These are phyloP conservation scores for Oleoguttula mirabilis DNA, from an alignment of 495 filamentous ascomycete species.

Conservation along the genomic window DNA sequence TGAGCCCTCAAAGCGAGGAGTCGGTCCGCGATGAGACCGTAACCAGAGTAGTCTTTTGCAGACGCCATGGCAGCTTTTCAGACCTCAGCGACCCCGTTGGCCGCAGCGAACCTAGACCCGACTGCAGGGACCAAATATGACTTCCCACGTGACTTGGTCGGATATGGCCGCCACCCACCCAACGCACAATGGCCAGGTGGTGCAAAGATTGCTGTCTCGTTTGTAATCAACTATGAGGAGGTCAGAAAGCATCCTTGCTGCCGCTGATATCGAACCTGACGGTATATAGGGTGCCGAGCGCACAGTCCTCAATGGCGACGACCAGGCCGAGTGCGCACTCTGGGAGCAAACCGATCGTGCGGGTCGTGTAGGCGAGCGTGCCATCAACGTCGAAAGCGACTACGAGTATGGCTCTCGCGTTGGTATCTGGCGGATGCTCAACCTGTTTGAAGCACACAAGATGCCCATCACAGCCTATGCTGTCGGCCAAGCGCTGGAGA, in stretches of 20 bases:
- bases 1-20: background rate
- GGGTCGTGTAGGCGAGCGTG: slow-evolving; percentile 25
- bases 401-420: slow-evolving; percentile 33
- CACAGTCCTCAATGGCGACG: slow-evolving; percentile 28
- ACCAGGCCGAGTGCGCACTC: slow-evolving; percentile 25
- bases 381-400: slow-evolving; percentile 29
- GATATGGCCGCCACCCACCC: slow-evolving; percentile 29
- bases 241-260: slow-evolving; percentile 6
- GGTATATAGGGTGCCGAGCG: slow-evolving; percentile 31
- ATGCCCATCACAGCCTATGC: slow-evolving; percentile 33
- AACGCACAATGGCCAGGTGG: slow-evolving; percentile 32
- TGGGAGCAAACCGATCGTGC: slow-evolving; percentile 28
- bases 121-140: slow-evolving; percentile 20
- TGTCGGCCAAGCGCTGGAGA: slow-evolving; percentile 30
- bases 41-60: background rate
- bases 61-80: slow-evolving; percentile 3
- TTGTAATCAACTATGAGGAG: slow-evolving; percentile 36
- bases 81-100: background rate
- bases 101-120: slow-evolving; percentile 11
- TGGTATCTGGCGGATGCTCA: slow-evolving; percentile 32
- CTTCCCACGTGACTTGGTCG: slow-evolving; percentile 22
- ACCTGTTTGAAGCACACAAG: slow-evolving; percentile 30
- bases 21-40: background rate
- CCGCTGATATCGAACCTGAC: too few relatives aligned
- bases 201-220: slow-evolving; percentile 34